Evolutionary conservation across 2,329 filamentous ascomycete species (phyloP), one percentile per base, ranked within the genome.

Genomic region (Westerdykella ornata): DNA sequence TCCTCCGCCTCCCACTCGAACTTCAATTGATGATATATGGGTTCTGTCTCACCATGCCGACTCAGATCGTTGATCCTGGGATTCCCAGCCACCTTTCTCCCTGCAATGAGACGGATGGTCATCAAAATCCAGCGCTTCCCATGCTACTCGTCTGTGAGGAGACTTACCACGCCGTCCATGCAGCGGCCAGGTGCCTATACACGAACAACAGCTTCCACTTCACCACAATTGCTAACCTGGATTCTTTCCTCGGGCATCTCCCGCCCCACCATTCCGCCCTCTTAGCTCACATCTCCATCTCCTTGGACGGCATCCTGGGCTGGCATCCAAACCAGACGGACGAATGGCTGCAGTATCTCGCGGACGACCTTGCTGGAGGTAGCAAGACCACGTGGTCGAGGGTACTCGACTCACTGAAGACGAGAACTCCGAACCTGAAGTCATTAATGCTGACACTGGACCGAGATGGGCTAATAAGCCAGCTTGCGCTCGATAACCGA

Each of bases 291-390:
- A 41, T 69, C n/a, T 63, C 67, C 30, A 53, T 69, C 34, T 4
- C 22, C 4, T 4, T 26, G 7, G 22, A 26, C 22, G 22, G 7
- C 3, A 26, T 26, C 22, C 3, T 26, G 7, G 22, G 22, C 22
- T 26, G 22, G 22, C 8, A 9, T 26, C 22, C 22, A 4, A 26
- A 26, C 22, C 22, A 26, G 22, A 7, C 12, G 22, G 63, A 68
- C 41, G 66, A 65, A 38, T 68, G 65, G 65, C 38, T 63, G 7
- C 58, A 62, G 11, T 66, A 68, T 45, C 53, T 65, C 14, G 46
- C 56, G 1, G 22, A 26, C 8, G 22, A 26, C 12, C 58, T 51
- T 51, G 49, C 45, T 7, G 46, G 47, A 12, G 46, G 51, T 5
- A 8, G 7, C 3, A 2, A 26, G 7, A 26, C 22, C 4, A 38